phyloP scores from a whole-genome alignment of 306 rosid species.

The Medicago ruthenica region DNA sequence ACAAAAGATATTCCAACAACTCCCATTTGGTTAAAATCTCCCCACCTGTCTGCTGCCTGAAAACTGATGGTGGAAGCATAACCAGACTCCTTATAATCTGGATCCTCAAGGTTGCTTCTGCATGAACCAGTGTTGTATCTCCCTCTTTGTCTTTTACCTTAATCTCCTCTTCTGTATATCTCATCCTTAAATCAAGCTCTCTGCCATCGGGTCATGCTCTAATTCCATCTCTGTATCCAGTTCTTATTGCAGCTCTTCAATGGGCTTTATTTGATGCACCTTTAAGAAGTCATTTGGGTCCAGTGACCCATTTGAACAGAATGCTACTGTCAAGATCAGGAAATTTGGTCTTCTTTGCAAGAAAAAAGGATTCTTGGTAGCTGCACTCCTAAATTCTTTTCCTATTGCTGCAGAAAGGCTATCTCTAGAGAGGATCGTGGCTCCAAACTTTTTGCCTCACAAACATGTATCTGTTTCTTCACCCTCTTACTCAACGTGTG shows the following conservation, averaged over 20 bases:
- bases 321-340: slow-evolving; percentile 1
- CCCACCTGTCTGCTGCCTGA: neutral
- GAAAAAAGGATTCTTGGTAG: neutral
- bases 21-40: slow-evolving; percentile 11
- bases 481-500: neutral
- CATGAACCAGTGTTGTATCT: neutral
- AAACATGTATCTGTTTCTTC: slow-evolving; percentile 11
- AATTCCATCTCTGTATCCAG: neutral
- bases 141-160: neutral
- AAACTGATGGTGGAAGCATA: neutral
- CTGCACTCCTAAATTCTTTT: too few species aligned
- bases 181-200: slow-evolving; percentile 2
- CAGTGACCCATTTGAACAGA: neutral
- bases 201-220: neutral
- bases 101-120: neutral
- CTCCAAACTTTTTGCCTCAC: neutral
- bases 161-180: neutral
- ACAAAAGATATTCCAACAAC: neutral
- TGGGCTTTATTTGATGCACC: neutral
- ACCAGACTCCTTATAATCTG: neutral
- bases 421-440: neutral
- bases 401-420: too few species aligned
- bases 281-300: neutral
- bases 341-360: neutral
- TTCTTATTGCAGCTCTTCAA: neutral